A percentile compares a stretch with the other conserved stretches of the same genome.
These are phyloP conservation scores for Botrytis sinoallii DNA, from an alignment of 2,329 filamentous ascomycete species.

Conservation along the genomic window DNA sequence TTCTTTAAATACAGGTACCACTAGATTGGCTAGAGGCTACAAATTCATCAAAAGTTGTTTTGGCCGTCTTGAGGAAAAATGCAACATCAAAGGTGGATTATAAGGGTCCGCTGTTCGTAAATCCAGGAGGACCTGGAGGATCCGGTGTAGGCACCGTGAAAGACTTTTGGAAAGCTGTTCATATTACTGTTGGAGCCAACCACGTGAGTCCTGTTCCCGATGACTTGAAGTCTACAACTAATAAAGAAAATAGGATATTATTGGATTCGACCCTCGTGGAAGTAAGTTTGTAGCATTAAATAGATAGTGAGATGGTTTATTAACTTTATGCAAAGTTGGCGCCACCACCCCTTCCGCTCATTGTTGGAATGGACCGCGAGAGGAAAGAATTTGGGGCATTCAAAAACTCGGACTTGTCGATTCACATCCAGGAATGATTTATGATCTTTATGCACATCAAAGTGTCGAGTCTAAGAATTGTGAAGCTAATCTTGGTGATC, in stretches of 20 bases:
- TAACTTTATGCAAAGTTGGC: slow-evolving; percentile 32
- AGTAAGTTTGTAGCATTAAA: slow-evolving; percentile 8
- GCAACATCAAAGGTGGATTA: slow-evolving; percentile 27
- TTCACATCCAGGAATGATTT: slow-evolving; percentile 47
- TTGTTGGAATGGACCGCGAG: slow-evolving; percentile 47
- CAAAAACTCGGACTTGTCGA: slow-evolving; percentile 46
- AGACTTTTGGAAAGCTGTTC: slow-evolving; percentile 37
- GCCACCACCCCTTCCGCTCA: slow-evolving; percentile 47
- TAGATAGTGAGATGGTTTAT: background rate
- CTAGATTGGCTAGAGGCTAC: slow-evolving; percentile 30
- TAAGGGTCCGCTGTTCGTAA: slow-evolving; percentile 28
- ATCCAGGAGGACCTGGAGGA: slow-evolving; percentile 45
- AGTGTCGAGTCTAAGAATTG: background rate
- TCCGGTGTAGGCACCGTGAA: slow-evolving; percentile 40
- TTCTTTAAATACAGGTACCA: background rate
- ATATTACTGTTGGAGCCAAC: slow-evolving; percentile 43
- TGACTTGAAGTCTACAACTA: background rate
- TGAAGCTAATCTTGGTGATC: slow-evolving; percentile 4
- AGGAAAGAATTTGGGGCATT: slow-evolving; percentile 45
- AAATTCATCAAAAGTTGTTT: slow-evolving; percentile 20
- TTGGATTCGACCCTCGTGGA: slow-evolving; percentile 52
- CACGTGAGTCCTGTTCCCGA: background rate
- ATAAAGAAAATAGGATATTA: slow-evolving; percentile 42
- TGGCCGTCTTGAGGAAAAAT: slow-evolving; percentile 28
- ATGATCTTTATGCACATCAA: slow-evolving; percentile 45